These are phyloP conservation scores for Combretum micranthum DNA, from an alignment of 345 rosid species.

Conservation along the genomic window DNA sequence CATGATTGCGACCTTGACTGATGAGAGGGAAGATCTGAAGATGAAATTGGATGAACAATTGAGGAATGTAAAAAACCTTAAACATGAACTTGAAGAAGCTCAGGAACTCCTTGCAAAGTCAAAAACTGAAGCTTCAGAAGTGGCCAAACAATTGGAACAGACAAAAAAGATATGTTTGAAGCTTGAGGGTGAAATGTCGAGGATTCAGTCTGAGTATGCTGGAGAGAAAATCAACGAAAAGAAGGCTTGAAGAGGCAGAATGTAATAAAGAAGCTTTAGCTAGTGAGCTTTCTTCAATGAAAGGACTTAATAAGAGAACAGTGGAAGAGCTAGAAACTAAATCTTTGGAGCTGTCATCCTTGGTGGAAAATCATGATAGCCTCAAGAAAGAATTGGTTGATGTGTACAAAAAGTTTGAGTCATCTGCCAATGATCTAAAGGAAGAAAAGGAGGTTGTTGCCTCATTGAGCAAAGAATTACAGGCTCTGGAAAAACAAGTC, in stretches of 20 bases:
- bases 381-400: slow-evolving; percentile 56
- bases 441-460: slow-evolving; percentile 44
- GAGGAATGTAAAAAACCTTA: slow-evolving; percentile 32
- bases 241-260: slow-evolving; percentile 42
- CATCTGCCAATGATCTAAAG: slow-evolving; percentile 41
- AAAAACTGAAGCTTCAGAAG: slow-evolving; percentile 44
- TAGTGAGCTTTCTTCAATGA: slow-evolving; percentile 38
- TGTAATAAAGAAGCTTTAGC: slow-evolving; percentile 32
- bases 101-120: slow-evolving; percentile 44
- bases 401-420: slow-evolving; percentile 50
- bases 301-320: slow-evolving; percentile 48
- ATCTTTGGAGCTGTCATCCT: slow-evolving; percentile 35
- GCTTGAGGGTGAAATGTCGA: slow-evolving; percentile 61
- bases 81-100: slow-evolving; percentile 44
- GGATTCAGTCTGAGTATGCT: slow-evolving; percentile 38
- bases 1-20: slow-evolving; percentile 34
- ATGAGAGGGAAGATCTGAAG: slow-evolving; percentile 52
- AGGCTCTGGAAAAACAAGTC: slow-evolving; percentile 62
- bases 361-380: slow-evolving; percentile 42
- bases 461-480: slow-evolving; percentile 46
- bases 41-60: slow-evolving; percentile 44
- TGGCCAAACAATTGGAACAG: slow-evolving; percentile 44
- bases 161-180: slow-evolving; percentile 33
- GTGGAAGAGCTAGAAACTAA: slow-evolving; percentile 36
- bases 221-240: slow-evolving; percentile 31